Evolutionary conservation across 257 asterid species (phyloP).

Genomic region (Solanum bulbocastanum): DNA sequence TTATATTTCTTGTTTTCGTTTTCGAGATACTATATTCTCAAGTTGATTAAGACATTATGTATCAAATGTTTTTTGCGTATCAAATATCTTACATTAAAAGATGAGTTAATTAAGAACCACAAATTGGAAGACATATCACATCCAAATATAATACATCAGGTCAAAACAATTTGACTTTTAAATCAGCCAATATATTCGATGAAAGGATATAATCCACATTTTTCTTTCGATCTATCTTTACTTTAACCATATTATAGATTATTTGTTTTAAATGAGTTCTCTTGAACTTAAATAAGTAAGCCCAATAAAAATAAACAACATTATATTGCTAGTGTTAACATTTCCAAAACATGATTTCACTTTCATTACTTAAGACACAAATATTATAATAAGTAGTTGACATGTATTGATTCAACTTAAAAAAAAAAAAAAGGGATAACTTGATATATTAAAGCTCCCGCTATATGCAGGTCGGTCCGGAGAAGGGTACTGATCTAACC

Average conservation of each 20-base stretch:
- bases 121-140: background rate
- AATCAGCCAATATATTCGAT: background rate
- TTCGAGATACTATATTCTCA: background rate
- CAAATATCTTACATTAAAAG: background rate
- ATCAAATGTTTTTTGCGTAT: too few species aligned
- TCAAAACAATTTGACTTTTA: background rate
- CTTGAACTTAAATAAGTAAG: background rate
- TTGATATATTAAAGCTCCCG: too few species aligned
- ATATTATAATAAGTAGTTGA: background rate
- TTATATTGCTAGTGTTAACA: background rate
- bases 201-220: background rate
- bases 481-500: background rate
- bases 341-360: background rate
- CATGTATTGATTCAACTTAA: background rate
- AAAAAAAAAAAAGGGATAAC: rapidly evolving
- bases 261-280: background rate
- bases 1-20: background rate
- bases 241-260: background rate
- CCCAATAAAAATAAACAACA: background rate
- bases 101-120: background rate
- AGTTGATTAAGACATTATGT: background rate
- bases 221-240: background rate
- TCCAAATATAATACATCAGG: background rate
- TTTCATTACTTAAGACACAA: background rate
- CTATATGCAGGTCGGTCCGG: background rate